Evolutionary conservation across 169 alveolate genomes (phyloP), one percentile per base, ranked within the genome.

Genomic region (Besnoitia besnoiti): DNA sequence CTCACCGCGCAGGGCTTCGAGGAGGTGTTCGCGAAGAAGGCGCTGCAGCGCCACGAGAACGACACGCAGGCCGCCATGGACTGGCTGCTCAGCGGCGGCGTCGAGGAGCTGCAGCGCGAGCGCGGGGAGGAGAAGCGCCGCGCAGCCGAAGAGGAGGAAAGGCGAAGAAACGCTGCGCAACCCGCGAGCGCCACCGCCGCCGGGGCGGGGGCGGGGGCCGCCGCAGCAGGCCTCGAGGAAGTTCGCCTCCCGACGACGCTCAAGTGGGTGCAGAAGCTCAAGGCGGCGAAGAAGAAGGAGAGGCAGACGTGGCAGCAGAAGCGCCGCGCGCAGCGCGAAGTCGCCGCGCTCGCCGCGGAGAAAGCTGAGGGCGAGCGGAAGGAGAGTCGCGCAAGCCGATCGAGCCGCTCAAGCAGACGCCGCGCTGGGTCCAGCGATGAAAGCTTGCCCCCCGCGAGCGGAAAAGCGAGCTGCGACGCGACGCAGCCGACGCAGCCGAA

Each of bases 1-100:
- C 73, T 95, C 46, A 73, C 90, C 35, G 67, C 90, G n/a, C 95
- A 95, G 73, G 96, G 96, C 39, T 95, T 95, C 67, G 95, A 85
- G 8, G 96, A 95, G 49, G 67, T 39, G 5, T 75, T 77, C 10
- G 94, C 95, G 10, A 47, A 93, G 55, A 49, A 59, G 44, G 96
- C 96, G 10, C 82, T 95, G 47, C 82, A 85, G 73, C 79, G 33
- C 49, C 93, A 85, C 59, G 40, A 85, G n/a, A 93, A 91, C 87
- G 93, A 93, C 90, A 93, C 95, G 0, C 96, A 95, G 79, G 94
- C 90, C 4, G 94, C 94, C 5, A 30, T 89, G 61, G 95, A 93
- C 85, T 92, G 93, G 95, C 82, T 94, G 47, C 87, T 94, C n/a
- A 62, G 73, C 49, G 93, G 94, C 35, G 91, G 91, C 33, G 46